Evolutionary conservation across 2,329 filamentous ascomycete species (phyloP), one percentile per base, ranked within the genome.

Genomic region (Diaporthe vexans): DNA sequence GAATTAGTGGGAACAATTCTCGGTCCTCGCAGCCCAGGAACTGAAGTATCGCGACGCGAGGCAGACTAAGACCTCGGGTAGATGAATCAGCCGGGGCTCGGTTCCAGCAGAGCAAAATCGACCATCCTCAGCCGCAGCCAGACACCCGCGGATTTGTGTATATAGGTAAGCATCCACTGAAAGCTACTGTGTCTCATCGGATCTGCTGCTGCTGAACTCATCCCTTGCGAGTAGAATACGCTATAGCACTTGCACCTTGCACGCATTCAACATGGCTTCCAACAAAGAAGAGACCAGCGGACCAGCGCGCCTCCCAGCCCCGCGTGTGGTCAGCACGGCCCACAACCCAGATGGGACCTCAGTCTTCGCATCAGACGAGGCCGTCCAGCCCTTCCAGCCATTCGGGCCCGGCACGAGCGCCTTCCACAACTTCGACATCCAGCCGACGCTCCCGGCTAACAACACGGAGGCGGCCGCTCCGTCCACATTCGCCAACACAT

Each of bases 351-450:
- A 79, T 58, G 82, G 82, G 24, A 79, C 74, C 15, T 82, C 83
- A 26, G 76, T 82, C 68, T 82, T 84, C 77, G 74, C 72, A 6
- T 74, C 77, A 0, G 83, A 84, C 78, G 71, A 70, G 24, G 33
- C 71, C n/a, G 37, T 80, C 19, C 24, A 75, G 35, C 76, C 78
- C 37, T 81, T 81, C 73, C 72, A 72, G n/a, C 82, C 82, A 52
- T 82, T 83, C 68, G 82, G 80, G 2, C 81, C 81, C 29, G 48
- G 73, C n/a, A 75, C 33, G 48, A 78, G 77, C 43, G 75, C 78
- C 37, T 84, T 84, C 78, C 76, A 78, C 63, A 74, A 79, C 24
- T 79, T 84, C 48, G 81, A 84, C 78, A 73, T 75, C 21, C 76
- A 79, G 21, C 52, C 72, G 6, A 54, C 78, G 0, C 77, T 85